Evolutionary conservation across 768 basidiomycete species (phyloP).

Genomic region (Asterophora parasitica): DNA sequence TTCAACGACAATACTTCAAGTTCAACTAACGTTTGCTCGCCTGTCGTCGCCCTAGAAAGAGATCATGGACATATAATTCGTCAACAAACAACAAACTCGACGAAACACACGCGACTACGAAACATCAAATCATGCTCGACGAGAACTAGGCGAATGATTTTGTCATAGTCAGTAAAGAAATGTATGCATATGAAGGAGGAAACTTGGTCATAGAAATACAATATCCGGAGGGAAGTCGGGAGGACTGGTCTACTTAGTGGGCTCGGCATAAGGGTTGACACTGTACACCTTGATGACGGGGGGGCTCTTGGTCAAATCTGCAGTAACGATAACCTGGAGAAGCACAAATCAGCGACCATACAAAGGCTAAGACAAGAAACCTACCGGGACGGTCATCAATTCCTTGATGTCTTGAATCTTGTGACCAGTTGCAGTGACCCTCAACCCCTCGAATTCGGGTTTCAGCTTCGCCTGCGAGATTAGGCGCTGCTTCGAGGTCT

Average conservation of each 20-base stretch:
- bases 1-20: no score
- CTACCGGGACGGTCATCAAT: slow-evolving; percentile 87
- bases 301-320: slow-evolving; percentile 92
- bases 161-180: slow-evolving; percentile 18
- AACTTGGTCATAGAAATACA: slow-evolving; percentile 27
- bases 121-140: slow-evolving; percentile 12
- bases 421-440: slow-evolving; percentile 71
- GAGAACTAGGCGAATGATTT: slow-evolving; percentile 6
- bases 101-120: slow-evolving; percentile 10
- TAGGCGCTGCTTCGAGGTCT: slow-evolving; percentile 72
- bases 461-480: slow-evolving; percentile 71
- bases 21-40: no score
- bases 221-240: slow-evolving; percentile 12
- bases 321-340: slow-evolving; percentile 84
- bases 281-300: slow-evolving; percentile 98
- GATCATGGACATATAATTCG: slow-evolving; percentile 4
- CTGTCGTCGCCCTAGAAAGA: neutral
- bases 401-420: slow-evolving; percentile 94
- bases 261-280: slow-evolving; percentile 82
- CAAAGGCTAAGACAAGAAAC: slow-evolving; percentile 23
- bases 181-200: slow-evolving; percentile 17
- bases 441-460: slow-evolving; percentile 82
- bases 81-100: slow-evolving; percentile 10
- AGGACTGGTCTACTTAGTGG: slow-evolving; percentile 35
- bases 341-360: slow-evolving; percentile 4